These are phyloP conservation scores for Elongisporangium prolatum DNA, from an alignment of 352 stramenopile species.

Conservation along the genomic window DNA sequence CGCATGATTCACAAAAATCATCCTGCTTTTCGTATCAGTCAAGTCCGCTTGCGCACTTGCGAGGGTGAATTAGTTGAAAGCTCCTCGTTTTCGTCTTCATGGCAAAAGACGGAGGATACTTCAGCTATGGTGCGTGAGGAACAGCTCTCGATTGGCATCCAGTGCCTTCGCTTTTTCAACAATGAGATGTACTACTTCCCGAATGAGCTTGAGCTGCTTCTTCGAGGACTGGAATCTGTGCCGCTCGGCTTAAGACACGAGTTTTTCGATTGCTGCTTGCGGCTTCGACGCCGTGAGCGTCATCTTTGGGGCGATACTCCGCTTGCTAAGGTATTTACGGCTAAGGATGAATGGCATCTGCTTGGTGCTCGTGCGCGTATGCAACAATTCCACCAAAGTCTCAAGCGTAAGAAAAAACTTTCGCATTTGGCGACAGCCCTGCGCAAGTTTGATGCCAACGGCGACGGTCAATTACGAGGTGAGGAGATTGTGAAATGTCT, in stretches of 20 bases:
- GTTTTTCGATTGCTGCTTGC: constrained; percentile 80
- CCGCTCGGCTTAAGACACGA: constrained; percentile 71
- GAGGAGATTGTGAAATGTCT: constrained; percentile 84
- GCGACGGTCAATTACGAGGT: constrained; percentile 47
- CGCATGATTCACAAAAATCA: constrained; percentile 93
- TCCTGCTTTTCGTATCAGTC: constrained; percentile 59
- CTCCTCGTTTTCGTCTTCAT: constrained; percentile 65
- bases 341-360: constrained; percentile 96
- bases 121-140: constrained; percentile 12
- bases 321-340: constrained; percentile 97
- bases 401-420: constrained; percentile 54
- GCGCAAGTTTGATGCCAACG: constrained; percentile 69
- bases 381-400: constrained; percentile 82
- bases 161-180: constrained; percentile 98
- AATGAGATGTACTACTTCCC: constrained; percentile 98
- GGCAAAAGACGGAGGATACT: constrained; percentile 16
- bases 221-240: constrained; percentile 60
- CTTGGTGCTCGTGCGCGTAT: constrained; percentile 71
- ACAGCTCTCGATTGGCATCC: constrained; percentile 43
- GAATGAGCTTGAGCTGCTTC: constrained; percentile 89
- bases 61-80: constrained; percentile 80
- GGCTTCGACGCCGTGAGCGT: constrained; percentile 93
- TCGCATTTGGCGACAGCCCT: constrained; percentile 51
- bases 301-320: constrained; percentile 93
- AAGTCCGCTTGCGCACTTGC: constrained; percentile 71